Conservation (phyloP, 108 stramenopile genomes). For the Cyclotella sp. region DNA sequence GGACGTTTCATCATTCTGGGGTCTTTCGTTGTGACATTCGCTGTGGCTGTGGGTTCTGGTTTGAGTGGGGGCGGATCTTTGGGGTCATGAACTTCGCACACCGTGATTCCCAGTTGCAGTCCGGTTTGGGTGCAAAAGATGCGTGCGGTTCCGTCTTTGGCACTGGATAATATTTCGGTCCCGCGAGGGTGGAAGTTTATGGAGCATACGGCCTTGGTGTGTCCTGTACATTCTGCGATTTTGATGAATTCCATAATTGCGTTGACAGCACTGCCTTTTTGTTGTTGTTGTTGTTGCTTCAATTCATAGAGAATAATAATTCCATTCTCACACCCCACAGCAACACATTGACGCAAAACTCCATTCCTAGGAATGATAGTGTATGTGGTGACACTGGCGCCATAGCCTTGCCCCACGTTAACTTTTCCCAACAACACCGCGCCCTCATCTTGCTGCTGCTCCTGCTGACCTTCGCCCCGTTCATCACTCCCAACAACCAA, state of each 20-base stretch:
- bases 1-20: conserved; percentile 61
- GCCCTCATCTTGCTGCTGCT: too few species aligned
- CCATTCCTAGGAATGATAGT: conserved; percentile 29
- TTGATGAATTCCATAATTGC: conserved; percentile 10
- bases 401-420: conserved; percentile 40
- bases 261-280: too few species aligned
- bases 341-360: conserved; percentile 63
- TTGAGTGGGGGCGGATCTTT: conserved; percentile 53
- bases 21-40: conserved; percentile 26
- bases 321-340: conserved; percentile 85
- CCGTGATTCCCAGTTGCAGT: conserved; percentile 19
- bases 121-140: conserved; percentile 57
- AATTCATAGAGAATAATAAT: conserved; percentile 59
- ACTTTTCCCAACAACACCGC: conserved; percentile 40
- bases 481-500: neutral
- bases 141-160: conserved; percentile 87
- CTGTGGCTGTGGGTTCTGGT: neutral
- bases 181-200: conserved; percentile 64
- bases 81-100: conserved; percentile 62
- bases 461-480: too few species aligned
- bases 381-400: conserved; percentile 45
- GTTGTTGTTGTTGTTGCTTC: neutral
- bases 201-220: conserved; percentile 77
- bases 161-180: conserved; percentile 55
- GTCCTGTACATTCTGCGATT: conserved; percentile 57